These are phyloP conservation scores for Agaricus blazei DNA, from an alignment of 768 basidiomycete genomes.

Conservation along the genomic window DNA sequence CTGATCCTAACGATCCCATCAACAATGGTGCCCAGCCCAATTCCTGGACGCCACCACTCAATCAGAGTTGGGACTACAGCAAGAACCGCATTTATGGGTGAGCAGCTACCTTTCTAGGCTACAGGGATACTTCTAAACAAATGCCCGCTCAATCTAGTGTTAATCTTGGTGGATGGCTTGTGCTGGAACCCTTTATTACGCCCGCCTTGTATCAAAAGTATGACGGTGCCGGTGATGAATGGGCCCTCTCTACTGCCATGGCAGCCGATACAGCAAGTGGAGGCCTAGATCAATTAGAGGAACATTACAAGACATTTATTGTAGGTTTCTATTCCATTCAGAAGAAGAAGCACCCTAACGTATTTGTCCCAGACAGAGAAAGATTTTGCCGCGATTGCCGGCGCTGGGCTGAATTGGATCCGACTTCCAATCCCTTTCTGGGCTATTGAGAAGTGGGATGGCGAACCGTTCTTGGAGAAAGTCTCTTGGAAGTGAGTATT, in stretches of 20 bases:
- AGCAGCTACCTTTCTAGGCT: conserved; percentile 11
- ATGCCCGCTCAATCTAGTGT: conserved; percentile 35
- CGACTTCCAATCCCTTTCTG: conserved; percentile 82
- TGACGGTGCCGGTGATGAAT: conserved; percentile 61
- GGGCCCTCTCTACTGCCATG: conserved; percentile 66
- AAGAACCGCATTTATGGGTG: conserved; percentile 60
- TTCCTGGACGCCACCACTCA: conserved; percentile 76
- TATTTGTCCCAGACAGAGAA: conserved; percentile 62
- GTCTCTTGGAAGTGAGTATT: conserved; percentile 66
- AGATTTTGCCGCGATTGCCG: conserved; percentile 87
- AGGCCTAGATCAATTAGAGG: conserved; percentile 58
- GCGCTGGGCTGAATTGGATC: conserved; percentile 85
- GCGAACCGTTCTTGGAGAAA: conserved; percentile 74
- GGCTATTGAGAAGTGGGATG: conserved; percentile 68
- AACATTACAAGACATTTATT: conserved; percentile 84
- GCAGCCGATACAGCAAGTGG: conserved; percentile 40
- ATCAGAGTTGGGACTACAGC: conserved; percentile 68
- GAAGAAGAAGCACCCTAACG: neutral
- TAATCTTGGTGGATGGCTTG: conserved; percentile 76
- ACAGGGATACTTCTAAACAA: neutral
- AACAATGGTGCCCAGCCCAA: conserved; percentile 72
- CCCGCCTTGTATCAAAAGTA: conserved; percentile 70
- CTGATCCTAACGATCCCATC: conserved; percentile 69
- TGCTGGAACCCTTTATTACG: conserved; percentile 66
- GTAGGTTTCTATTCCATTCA: conserved; percentile 34